Base-by-base conservation (phyloP, 2,329 filamentous ascomycete genomes). In the Fusarium protoensiforme region DNA sequence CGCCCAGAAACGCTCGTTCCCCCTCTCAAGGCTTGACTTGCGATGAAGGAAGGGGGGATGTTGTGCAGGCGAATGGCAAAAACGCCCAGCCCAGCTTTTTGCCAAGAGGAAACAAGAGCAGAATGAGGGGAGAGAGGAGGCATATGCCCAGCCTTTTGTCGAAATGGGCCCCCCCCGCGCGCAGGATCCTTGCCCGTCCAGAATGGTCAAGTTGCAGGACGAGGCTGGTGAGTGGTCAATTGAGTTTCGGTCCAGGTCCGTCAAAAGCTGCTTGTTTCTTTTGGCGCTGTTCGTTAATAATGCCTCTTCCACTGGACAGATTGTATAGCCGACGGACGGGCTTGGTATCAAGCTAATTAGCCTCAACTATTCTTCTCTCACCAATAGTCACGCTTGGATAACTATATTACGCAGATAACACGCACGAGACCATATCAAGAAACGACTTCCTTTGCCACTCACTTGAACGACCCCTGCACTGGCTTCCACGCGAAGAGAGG, bases 341-440 rank as follows among this genome's bases (percentile, higher is more conserved):
- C 43, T 61, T 54, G 63, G 57, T 61, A 58, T 61, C 46, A 38
- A 61, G 27, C 48, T 24, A 41, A 61, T 51, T 43, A 58, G 24
- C 41, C 14, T 46, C 43, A 33, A 14, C 35, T 43, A 11, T 35
- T 20, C 31, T 20, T 6, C 20, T 27, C n/a, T 61, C 43, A 24
- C 61, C 69, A 69, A 61, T 56, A 13, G 8, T 13, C 24, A n/a
- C 14, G 24, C 57, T 22, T 29, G 35, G 31, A 54, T 62, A 53
- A 54, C 57, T 18, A 51, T 31, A 46, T 22, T 51, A 11, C 24
- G 46, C 46, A 43, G 27, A 65, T 24, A 62, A 22, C 27, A 61
- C 67, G 69, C 70, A 72, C 69, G 66, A 67, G 66, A 73, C 70
- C 69, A 73, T 14, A 63, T 70, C 48, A 53, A 72, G 65, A 66